Percentiles rank a stretch among this genome's conserved stretches.
phyloP scores from a whole-genome alignment of 2,329 filamentous ascomycete species.

The Epichloe amarillans region DNA sequence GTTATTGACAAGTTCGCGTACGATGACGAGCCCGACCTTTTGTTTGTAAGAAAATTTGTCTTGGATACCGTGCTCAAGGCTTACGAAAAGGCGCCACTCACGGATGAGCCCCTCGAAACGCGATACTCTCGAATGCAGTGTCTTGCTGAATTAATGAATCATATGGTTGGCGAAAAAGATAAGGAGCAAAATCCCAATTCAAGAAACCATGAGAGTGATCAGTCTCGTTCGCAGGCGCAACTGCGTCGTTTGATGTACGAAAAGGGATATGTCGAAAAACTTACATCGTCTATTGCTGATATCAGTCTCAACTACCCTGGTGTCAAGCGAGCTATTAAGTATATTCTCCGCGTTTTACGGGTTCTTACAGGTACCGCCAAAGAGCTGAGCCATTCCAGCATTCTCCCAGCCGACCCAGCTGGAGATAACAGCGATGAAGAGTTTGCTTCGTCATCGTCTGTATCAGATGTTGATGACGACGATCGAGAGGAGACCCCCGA shows the following conservation, averaged over 20 bases:
- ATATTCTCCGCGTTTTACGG: constrained; percentile 82
- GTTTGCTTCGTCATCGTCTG: constrained; percentile 72
- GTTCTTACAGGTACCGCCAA: constrained; percentile 79
- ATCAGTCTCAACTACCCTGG: constrained; percentile 90
- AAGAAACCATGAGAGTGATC: constrained; percentile 25
- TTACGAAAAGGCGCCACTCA: constrained; percentile 75
- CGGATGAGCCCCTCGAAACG: constrained; percentile 65
- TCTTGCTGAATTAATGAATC: constrained; percentile 81
- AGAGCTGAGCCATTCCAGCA: constrained; percentile 67
- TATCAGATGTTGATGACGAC: constrained; percentile 68
- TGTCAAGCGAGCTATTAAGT: constrained; percentile 89
- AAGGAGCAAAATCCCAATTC: constrained; percentile 37
- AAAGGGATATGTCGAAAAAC: constrained; percentile 80
- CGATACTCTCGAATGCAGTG: constrained; percentile 82
- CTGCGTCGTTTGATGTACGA: constrained; percentile 95
- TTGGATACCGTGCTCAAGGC: constrained; percentile 85
- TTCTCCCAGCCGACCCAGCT: constrained; percentile 53
- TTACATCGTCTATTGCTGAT: constrained; percentile 87
- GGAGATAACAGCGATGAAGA: constrained; percentile 69
- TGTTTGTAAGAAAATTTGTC: constrained; percentile 90
- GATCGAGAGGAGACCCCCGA: constrained; percentile 95
- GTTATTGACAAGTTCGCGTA: constrained; percentile 44
- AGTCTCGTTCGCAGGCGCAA: constrained; percentile 58
- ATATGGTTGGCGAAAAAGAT: constrained; percentile 75
- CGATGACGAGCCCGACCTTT: constrained; percentile 69